Conservation (phyloP, 164 flowering plant species). For the Macadamia integrifolia region DNA sequence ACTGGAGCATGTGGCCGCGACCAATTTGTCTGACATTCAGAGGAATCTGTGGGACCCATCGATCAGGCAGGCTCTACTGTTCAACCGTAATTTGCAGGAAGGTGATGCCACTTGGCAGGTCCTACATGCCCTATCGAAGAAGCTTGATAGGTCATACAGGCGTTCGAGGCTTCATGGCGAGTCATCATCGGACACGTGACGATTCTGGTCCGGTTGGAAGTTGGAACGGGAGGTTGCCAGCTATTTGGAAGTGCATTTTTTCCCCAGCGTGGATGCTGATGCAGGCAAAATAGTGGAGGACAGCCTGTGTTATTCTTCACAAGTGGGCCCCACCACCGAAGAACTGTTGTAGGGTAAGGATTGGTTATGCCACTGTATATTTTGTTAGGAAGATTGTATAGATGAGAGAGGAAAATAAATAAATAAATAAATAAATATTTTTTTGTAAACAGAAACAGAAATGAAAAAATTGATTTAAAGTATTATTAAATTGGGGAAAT, state of each 20-base stretch:
- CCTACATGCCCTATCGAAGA: slow-evolving; percentile 27
- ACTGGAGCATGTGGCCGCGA: slow-evolving; percentile 61
- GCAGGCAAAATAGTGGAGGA: neutral
- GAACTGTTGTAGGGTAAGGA: no score
- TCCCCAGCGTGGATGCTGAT: neutral
- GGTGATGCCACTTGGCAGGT: slow-evolving; percentile 98
- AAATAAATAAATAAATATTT: no score
- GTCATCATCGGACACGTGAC: slow-evolving; percentile 13
- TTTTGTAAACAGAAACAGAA: no score
- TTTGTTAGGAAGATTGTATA: no score
- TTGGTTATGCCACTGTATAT: no score
- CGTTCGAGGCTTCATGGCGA: slow-evolving; percentile 14
- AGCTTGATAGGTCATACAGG: slow-evolving; percentile 34
- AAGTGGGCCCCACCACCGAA: no score
- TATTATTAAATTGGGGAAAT: no score
- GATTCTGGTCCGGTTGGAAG: no score
- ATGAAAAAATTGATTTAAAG: no score
- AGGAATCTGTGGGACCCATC: slow-evolving; percentile 55
- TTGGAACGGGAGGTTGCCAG: neutral
- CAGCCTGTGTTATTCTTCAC: slow-evolving; percentile 4
- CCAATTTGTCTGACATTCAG: slow-evolving; percentile 63
- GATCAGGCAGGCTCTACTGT: slow-evolving; percentile 48
- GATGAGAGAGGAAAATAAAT: no score
- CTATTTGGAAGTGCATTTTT: neutral
- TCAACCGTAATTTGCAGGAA: slow-evolving; percentile 28